Conservation (phyloP, 805 yeast genomes). For the Starmerella vitae region DNA sequence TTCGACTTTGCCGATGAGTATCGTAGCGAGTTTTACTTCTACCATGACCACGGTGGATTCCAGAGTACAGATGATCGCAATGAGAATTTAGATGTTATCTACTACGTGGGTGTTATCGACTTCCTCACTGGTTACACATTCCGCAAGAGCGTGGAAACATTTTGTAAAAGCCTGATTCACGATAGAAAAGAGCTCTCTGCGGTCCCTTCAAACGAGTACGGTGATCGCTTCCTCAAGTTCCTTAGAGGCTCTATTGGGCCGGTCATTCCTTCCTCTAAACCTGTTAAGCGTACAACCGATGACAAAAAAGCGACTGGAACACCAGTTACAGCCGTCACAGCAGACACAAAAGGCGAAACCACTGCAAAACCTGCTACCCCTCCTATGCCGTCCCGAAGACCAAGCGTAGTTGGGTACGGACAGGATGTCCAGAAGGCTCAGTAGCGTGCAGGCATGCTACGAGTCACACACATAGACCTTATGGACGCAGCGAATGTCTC, state of each 20-base stretch:
- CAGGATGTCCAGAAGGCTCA: not conserved
- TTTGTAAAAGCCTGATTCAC: slow-evolving; percentile 64
- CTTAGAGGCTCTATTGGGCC: slow-evolving; percentile 29
- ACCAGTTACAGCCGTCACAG: not conserved
- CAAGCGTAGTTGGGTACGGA: slow-evolving; percentile 10
- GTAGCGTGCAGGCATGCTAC: slow-evolving; percentile 4
- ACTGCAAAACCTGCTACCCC: slow-evolving; percentile 3
- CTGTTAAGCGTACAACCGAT: slow-evolving; percentile 7
- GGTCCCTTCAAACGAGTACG: slow-evolving; percentile 81
- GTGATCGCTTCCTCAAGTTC: slow-evolving; percentile 68
- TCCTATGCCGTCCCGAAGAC: slow-evolving; percentile 3
- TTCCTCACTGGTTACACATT: slow-evolving; percentile 56
- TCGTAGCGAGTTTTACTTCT: slow-evolving; percentile 39
- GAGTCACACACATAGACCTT: too few relatives aligned
- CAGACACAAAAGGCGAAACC: not conserved
- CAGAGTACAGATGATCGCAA: slow-evolving; percentile 53
- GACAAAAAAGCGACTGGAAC: not conserved
- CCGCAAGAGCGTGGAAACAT: slow-evolving; percentile 68
- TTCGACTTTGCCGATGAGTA: slow-evolving; percentile 25
- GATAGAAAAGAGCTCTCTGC: slow-evolving; percentile 66
- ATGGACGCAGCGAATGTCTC: too few relatives aligned
- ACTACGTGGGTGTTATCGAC: slow-evolving; percentile 88
- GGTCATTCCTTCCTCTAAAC: slow-evolving; percentile 11
- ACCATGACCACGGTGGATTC: slow-evolving; percentile 75
- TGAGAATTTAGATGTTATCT: slow-evolving; percentile 51